Base-by-base conservation (phyloP, 345 rosid genomes). In the Gossypium rotundifolium region DNA sequence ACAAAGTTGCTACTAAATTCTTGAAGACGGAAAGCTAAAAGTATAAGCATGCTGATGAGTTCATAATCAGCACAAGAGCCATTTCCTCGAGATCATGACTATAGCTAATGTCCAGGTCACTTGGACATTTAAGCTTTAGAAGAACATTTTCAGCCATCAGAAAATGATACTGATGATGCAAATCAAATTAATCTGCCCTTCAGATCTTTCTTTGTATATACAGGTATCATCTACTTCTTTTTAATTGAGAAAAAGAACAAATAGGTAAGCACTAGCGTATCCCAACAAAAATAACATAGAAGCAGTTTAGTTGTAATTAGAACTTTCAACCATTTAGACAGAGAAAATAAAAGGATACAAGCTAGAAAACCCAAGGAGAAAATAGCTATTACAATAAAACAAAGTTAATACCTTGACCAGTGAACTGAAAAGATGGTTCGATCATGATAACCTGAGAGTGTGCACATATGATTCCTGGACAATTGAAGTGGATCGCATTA, bases 371-470 rank as follows among this genome's bases (percentile, higher is more conserved):
- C 44, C 33, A 70, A 74, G 49, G 5, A 11, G 23, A 45, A 73
- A 60, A 18, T 45, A 49, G 64, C 17, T 48, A 9, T 27, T 58
- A 38, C 14, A 76, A 70, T 58, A 11, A 57, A 61, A 6, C 52
- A 22, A 20, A 22, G 42, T 77, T 2, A 67, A 13, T 90, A 93
- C 99, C 99, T 93, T 87, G 98, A 95, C 97, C 97, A 92, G 71
- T 92, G 87, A 87, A 88, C 90, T 76, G 99, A 93, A 86, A 88
- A 93, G 65, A 95, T 85, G 49, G 99, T 91, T 70, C 99, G 87
- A 74, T 91, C 97, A 86, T 95, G 99, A 83, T 91, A 93, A 60
- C 99, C 98, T 11, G 99, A 83, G 74, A 95, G 90, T 58, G 98
- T 91, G 79, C 86, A 88, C 29, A 88, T 66, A 77, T 91, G 97